A percentile compares a stretch with the other conserved stretches of the same genome.
Conservation (phyloP, 139 green algal species). For the Volvox reticuliferus region DNA sequence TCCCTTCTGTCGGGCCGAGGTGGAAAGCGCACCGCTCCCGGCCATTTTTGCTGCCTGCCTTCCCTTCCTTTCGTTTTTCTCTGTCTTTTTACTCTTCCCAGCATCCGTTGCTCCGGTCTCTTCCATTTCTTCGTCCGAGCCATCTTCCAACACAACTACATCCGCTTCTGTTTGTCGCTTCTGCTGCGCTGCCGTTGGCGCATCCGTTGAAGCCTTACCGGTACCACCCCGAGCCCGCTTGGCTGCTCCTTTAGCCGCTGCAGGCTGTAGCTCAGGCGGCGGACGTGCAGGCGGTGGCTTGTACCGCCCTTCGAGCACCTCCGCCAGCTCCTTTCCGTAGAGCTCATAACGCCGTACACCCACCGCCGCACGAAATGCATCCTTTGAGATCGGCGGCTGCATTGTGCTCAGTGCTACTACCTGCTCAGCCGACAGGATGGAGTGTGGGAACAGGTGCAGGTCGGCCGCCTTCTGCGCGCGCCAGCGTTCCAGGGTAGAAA, state of each 20-base stretch:
- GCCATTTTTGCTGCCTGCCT: background rate
- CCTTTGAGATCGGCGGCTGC: background rate
- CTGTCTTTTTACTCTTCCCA: background rate
- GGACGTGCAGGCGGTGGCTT: background rate
- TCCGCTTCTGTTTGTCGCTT: background rate
- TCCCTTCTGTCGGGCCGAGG: background rate
- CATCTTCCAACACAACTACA: conserved; percentile 27
- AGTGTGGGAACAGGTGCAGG: conserved; percentile 39
- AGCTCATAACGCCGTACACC: conserved; percentile 32
- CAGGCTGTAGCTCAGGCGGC: background rate
- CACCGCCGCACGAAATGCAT: background rate
- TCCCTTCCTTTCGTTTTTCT: background rate
- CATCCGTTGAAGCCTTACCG: background rate
- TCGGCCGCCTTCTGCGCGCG: background rate
- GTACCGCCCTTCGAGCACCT: conserved; percentile 22
- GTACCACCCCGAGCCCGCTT: background rate
- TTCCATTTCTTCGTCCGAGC: background rate
- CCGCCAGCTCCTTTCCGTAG: conserved; percentile 23
- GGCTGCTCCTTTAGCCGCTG: background rate
- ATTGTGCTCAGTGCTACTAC: conserved; percentile 20
- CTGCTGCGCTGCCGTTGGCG: background rate
- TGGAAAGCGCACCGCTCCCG: background rate
- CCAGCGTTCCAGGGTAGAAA: background rate
- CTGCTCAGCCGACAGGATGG: conserved; percentile 23
- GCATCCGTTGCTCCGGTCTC: background rate